Base-by-base conservation (phyloP, 1,139 yeast species). In the Pichia sp. region DNA sequence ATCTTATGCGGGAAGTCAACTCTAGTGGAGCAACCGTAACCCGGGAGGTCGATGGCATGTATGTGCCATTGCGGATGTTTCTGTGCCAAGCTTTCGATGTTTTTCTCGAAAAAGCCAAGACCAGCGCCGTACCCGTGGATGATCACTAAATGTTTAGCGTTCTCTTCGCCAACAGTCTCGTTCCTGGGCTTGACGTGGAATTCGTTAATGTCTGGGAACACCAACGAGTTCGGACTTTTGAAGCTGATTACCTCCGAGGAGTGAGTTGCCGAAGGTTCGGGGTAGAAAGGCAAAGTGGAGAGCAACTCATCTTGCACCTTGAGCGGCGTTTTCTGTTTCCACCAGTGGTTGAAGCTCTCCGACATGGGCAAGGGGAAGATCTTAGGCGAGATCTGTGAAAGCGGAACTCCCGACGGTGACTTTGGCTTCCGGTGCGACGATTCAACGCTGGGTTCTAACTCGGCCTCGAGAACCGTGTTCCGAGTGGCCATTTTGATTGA, bases 91-190 rank as follows among this genome's bases (percentile, higher is more conserved):
- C 67, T 72, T 52, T 79, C 81, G 53, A 82, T 76, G 64, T 85
- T 87, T 63, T 84, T 84, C 44, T 84, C 64, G 62, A 75, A 87
- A 61, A 86, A 83, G 0, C 95, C 93, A 15, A 85, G 68, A 0
- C 92, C 92, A 0, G 88, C 89, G 2, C 93, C 95, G 63, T 87
- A 86, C 0, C 95, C 95, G 68, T 87, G 95, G 6, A 86, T 72
- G 70, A 87, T 72, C 0, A 87, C 77, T 43, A 86, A 69, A 69
- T 86, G 92, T 56, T 82, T 79, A 57, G 50, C 56, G 13, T 49
- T 36, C n/a, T 42, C n/a, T 6, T 42, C 16, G 26, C 5, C 68
- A 16, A 11, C n/a, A 8, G 8, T 31, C 13, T 16, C 15, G n/a
- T 16, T 6, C n/a, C 65, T 26, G 0, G 88, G 86, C 53, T 75